These are phyloP conservation scores for Immersiella caudata DNA, from an alignment of 495 filamentous ascomycete species.

Conservation along the genomic window DNA sequence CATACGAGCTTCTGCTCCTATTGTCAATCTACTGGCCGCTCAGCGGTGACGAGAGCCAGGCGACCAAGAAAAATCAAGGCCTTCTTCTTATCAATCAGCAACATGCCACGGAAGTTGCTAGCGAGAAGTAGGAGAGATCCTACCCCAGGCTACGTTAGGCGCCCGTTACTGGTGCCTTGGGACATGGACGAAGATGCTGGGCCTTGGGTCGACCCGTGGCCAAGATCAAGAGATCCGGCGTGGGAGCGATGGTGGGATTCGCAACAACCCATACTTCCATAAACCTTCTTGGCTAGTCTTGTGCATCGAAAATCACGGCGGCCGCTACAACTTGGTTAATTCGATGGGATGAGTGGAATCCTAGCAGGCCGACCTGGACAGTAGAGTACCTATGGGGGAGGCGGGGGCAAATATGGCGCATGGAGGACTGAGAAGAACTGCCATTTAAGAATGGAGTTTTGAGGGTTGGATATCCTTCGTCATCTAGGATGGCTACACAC, in stretches of 20 bases:
- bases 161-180: slow-evolving; percentile 3
- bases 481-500: not conserved
- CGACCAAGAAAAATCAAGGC: not conserved
- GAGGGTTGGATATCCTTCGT: not conserved
- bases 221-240: slow-evolving; percentile 25
- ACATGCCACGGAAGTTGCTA: not conserved
- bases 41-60: not conserved
- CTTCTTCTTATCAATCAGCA: not conserved
- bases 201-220: slow-evolving; percentile 28
- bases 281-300: too few species aligned
- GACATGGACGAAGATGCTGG: slow-evolving; percentile 13
- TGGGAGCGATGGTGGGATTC: slow-evolving; percentile 38
- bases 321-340: too few species aligned
- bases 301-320: too few species aligned
- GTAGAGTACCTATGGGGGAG: too few species aligned
- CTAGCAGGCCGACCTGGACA: too few species aligned
- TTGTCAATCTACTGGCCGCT: not conserved
- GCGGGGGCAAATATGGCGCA: not conserved
- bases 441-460: not conserved
- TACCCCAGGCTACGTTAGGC: not conserved
- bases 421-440: not conserved
- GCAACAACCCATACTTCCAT: slow-evolving; percentile 19
- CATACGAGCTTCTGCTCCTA: not conserved
- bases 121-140: not conserved
- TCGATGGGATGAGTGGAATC: too few species aligned